A percentile compares a stretch with the other conserved stretches of the same genome.
Conservation (phyloP, 108 stramenopile species). For the Skeletonema menzelii region DNA sequence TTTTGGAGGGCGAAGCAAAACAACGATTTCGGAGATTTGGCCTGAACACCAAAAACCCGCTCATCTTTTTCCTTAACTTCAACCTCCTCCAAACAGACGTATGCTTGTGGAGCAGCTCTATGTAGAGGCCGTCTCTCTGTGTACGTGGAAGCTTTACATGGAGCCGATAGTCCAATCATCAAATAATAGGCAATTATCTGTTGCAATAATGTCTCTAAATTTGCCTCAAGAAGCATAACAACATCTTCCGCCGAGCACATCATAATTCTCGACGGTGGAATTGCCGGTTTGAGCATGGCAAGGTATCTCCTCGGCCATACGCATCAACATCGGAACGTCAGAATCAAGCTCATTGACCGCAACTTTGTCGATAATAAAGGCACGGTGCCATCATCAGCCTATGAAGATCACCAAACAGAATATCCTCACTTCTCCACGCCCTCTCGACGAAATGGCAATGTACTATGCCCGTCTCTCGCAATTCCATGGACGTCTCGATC, state of each 20-base stretch:
- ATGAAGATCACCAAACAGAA: conserved; percentile 5
- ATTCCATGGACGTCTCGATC: conserved; percentile 36
- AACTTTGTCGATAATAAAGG: conserved; percentile 5
- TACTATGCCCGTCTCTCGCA: conserved; percentile 35
- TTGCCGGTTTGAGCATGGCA: conserved; percentile 37
- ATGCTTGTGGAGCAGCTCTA: too few relatives aligned
- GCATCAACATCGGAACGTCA: not conserved
- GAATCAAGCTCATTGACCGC: conserved; percentile 21
- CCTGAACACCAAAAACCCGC: too few relatives aligned
- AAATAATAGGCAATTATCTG: too few relatives aligned
- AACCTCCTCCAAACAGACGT: too few relatives aligned
- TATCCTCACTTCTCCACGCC: conserved; percentile 21
- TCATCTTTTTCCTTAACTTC: too few relatives aligned
- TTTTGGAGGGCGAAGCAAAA: too few relatives aligned
- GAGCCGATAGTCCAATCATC: too few relatives aligned
- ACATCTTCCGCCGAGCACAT: conserved; percentile 1
- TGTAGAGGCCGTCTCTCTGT: too few relatives aligned
- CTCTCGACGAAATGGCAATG: conserved; percentile 38
- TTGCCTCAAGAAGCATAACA: too few relatives aligned
- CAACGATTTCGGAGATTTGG: too few relatives aligned
- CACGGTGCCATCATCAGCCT: not conserved
- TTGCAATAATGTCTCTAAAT: too few relatives aligned
- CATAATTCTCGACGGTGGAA: conserved; percentile 40
- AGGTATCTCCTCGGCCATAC: conserved; percentile 23
- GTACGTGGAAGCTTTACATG: too few relatives aligned